phyloP scores from a whole-genome alignment of 2,329 filamentous ascomycete genomes.

The Fusarium agapanthi region DNA sequence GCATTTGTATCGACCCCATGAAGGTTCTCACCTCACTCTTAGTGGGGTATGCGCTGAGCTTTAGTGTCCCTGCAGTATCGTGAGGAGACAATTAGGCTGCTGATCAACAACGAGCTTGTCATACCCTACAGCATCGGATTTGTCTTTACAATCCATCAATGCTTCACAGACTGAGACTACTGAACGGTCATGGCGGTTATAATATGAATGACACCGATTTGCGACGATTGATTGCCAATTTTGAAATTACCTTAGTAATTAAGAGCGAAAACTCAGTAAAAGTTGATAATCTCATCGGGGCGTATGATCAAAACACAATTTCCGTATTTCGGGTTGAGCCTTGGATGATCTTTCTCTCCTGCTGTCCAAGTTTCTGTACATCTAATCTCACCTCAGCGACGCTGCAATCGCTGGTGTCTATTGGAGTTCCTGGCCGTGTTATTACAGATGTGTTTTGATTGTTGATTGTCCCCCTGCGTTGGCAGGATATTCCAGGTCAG shows the following conservation, averaged over 20 bases:
- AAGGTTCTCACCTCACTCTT: no score
- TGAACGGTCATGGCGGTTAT: accelerated
- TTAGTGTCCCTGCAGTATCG: not conserved
- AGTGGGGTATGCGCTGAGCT: no score
- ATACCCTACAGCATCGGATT: not conserved
- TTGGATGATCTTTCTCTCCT: accelerated
- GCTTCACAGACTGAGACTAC: accelerated
- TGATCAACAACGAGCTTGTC: not conserved
- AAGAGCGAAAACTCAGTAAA: accelerated
- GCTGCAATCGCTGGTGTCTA: no score
- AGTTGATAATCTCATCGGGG: accelerated
- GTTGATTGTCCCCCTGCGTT: not conserved
- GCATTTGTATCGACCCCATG: no score
- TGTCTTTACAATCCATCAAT: not conserved
- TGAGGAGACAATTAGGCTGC: not conserved
- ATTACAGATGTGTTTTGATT: not conserved
- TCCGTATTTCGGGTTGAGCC: accelerated
- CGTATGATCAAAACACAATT: no score
- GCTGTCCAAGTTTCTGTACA: accelerated
- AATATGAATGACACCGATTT: accelerated
- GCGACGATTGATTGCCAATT: accelerated
- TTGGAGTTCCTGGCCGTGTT: constrained; percentile 51
- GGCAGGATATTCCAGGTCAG: not conserved
- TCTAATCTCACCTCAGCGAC: accelerated
- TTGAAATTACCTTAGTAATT: accelerated